Evolutionary conservation across 306 rosid genomes (phyloP).

Genomic region (Trifolium pratense): DNA sequence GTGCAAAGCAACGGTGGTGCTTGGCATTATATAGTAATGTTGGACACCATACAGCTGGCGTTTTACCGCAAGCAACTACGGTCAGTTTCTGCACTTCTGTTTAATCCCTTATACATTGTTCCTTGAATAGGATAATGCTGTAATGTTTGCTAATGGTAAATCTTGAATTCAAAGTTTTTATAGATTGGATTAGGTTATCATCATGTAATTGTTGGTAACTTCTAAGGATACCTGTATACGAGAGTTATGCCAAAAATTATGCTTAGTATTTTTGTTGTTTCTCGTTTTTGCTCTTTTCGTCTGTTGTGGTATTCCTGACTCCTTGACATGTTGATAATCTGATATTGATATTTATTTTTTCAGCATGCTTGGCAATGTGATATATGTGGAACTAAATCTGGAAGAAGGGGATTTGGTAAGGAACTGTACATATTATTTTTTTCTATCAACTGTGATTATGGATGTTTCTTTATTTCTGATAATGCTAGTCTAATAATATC

Average conservation of each 20-base stretch:
- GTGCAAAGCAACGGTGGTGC: conserved; percentile 97
- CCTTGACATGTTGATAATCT: conserved; percentile 20
- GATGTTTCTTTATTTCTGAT: conserved; percentile 10
- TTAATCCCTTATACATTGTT: conserved; percentile 9
- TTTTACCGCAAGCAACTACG: conserved; percentile 93
- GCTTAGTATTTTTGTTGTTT: neutral
- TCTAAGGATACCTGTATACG: neutral
- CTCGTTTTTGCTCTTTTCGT: neutral
- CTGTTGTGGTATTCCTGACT: conserved; percentile 1
- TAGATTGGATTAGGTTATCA: conserved; percentile 12
- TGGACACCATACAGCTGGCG: conserved; percentile 91
- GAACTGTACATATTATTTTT: neutral
- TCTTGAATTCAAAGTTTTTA: neutral
- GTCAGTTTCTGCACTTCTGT: conserved; percentile 50
- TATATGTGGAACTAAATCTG: conserved; percentile 92
- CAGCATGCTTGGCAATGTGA: conserved; percentile 99
- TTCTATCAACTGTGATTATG: no score
- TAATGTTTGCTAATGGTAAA: neutral
- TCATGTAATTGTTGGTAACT: conserved; percentile 1
- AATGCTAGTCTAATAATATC: conserved; percentile 28
- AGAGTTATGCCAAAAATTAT: conserved; percentile 1
- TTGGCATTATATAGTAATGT: conserved; percentile 84
- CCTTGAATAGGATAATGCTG: neutral
- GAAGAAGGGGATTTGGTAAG: conserved; percentile 98
- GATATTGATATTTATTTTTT: conserved; percentile 36